These are phyloP conservation scores for Rubroboletus satanas DNA, from an alignment of 768 basidiomycete genomes.

Conservation along the genomic window DNA sequence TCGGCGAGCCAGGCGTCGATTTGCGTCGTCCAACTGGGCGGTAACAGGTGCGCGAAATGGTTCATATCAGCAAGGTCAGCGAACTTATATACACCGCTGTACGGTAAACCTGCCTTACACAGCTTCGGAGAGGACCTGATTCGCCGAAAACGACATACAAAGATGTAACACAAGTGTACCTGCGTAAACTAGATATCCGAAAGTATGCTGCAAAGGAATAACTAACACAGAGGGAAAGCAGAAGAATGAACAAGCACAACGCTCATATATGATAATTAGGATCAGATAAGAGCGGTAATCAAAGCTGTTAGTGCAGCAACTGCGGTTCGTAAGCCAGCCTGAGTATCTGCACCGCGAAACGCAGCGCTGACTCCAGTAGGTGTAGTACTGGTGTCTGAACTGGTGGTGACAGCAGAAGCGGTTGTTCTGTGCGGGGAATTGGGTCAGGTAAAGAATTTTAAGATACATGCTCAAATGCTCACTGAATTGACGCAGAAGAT, in stretches of 20 bases:
- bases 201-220: neutral
- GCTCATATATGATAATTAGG: neutral
- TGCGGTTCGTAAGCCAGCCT: conserved; percentile 33
- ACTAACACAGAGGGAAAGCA: neutral
- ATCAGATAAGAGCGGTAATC: conserved; percentile 24
- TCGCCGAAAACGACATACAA: neutral
- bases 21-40: conserved; percentile 87
- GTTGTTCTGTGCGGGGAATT: conserved; percentile 6
- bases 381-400: conserved; percentile 25
- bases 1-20: conserved; percentile 83
- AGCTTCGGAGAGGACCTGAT: neutral
- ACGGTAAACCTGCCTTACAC: too few relatives aligned
- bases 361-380: conserved; percentile 33
- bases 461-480: conserved; percentile 3
- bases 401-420: conserved; percentile 17
- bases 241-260: neutral
- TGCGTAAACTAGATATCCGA: neutral
- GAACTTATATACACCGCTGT: neutral
- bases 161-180: neutral
- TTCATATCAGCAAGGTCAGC: conserved; percentile 13
- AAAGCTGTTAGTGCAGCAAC: conserved; percentile 36
- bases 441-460: neutral
- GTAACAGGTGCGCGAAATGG: conserved; percentile 66
- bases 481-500: conserved; percentile 12
- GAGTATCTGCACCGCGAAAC: conserved; percentile 23